phyloP scores from a whole-genome alignment of 2,329 filamentous ascomycete species.

The Neofusicoccum kwambonambiense region DNA sequence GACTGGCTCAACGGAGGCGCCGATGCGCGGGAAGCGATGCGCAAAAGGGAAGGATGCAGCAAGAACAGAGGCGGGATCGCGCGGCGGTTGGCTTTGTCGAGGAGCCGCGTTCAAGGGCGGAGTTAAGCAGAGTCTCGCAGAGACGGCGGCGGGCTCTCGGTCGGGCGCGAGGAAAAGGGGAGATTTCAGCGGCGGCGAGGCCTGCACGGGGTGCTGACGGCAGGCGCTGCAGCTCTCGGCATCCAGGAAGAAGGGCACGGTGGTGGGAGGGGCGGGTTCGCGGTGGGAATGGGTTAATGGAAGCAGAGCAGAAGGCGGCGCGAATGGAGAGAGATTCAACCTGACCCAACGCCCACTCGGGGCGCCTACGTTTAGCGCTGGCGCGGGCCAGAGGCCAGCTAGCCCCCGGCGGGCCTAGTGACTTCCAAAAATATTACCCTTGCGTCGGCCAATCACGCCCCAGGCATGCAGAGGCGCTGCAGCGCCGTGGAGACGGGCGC shows the following conservation, averaged over 20 bases:
- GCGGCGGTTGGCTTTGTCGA: not conserved
- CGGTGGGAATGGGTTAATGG: conserved; percentile 12
- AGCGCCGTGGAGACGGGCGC: conserved; percentile 15
- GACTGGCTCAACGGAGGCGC: conserved; percentile 26
- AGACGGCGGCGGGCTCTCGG: conserved; percentile 18
- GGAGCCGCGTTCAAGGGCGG: conserved; percentile 8
- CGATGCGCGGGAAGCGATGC: conserved; percentile 28
- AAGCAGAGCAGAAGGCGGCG: conserved; percentile 12
- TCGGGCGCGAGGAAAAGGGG: conserved; percentile 10
- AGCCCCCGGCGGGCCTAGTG: not conserved
- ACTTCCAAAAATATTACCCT: not conserved
- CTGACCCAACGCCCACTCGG: not conserved
- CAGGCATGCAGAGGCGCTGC: conserved; percentile 15
- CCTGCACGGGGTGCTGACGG: conserved; percentile 18
- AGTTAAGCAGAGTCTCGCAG: conserved; percentile 20
- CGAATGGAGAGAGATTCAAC: not conserved
- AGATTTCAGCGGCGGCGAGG: conserved; percentile 12
- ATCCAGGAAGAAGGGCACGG: conserved; percentile 16
- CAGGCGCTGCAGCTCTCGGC: conserved; percentile 11
- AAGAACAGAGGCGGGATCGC: conserved; percentile 1
- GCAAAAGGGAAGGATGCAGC: conserved; percentile 17
- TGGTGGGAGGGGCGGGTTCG: conserved; percentile 9
- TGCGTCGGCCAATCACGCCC: conserved; percentile 8
- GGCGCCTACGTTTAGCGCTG: not conserved
- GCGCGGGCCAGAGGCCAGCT: not conserved